Evolutionary conservation across 805 yeast species (phyloP), one percentile per base, ranked within the genome.

Genomic region (Nakazawaea holstii): DNA sequence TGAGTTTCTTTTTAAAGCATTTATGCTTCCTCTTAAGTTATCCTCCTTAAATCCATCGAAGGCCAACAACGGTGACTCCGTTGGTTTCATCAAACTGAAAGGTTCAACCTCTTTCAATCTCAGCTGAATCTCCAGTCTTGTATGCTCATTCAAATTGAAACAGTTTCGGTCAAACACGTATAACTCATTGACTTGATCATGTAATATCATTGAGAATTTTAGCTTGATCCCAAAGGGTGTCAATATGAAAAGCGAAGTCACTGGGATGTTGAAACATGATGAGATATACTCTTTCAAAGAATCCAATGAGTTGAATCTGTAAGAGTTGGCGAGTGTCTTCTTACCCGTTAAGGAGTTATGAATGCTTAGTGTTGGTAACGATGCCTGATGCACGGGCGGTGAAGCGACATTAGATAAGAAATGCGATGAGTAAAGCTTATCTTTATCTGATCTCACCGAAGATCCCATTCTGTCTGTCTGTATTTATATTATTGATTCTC

Each of bases 191-290:
- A 74, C 60, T 49, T 78, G 82, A 53, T 76, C 68, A 49, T 62
- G 65, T 4, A 64, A 67, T 39, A 71, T 68, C 71, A 70, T 72
- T 56, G 69, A 71, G 59, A 68, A 75, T 59, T 76, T 80, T 52
- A 85, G 66, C 55, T 76, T 79, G 40, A 78, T 72, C 0, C 91
- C 91, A 59, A 76, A 81, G 1, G 89, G 79, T 2, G 89, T 73
- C 35, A 85, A 62, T 11, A 85, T 64, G 53, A 84, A 70, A 38
- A 74, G 54, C 44, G 72, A 70, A 26, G 62, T 67, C 0, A 53
- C 32, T 0, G 76, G 70, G 1, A 77, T 74, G 38, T 55, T 55
- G 60, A 77, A 70, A 35, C 69, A 64, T 4, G 64, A 59, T 6
- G 68, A 49, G 17, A 77, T 67, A 52, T 66, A 72, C 28, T 58